A percentile compares a stretch with the other conserved stretches of the same genome.
These are phyloP conservation scores for Beauveria pseudobassiana DNA, from an alignment of 2,329 filamentous ascomycete genomes.

Conservation along the genomic window DNA sequence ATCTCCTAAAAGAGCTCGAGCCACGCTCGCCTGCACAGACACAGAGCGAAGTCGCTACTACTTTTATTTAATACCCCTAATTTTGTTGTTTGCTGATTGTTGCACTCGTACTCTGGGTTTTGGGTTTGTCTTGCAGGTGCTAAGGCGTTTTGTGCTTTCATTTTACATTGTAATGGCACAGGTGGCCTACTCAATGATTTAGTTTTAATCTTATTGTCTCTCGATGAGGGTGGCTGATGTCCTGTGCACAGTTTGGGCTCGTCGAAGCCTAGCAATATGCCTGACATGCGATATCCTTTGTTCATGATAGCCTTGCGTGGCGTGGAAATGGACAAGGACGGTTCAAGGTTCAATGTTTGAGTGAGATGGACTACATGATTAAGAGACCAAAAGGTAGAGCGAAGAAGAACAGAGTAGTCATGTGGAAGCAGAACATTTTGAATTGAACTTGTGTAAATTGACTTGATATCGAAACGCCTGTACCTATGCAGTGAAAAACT, in stretches of 20 bases:
- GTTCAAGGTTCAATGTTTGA: not conserved
- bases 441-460: not conserved
- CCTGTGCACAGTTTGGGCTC: not conserved
- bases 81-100: not conserved
- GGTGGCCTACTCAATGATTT: not conserved
- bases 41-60: not conserved
- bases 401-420: not conserved
- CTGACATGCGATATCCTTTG: not conserved
- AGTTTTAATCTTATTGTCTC: not conserved
- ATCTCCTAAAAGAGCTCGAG: slow-evolving; percentile 10
- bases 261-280: not conserved
- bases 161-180: not conserved
- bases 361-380: not conserved
- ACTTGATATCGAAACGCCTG: not conserved
- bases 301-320: not conserved
- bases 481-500: not conserved
- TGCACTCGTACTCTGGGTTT: not conserved
- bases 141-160: not conserved
- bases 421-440: not conserved
- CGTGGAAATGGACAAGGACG: not conserved
- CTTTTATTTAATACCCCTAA: not conserved
- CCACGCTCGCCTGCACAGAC: not conserved
- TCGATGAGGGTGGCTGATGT: not conserved
- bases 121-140: not conserved
- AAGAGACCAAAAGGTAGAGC: slow-evolving; percentile 8